phyloP scores from a whole-genome alignment of 768 basidiomycete genomes.

The Rickenella mellea region DNA sequence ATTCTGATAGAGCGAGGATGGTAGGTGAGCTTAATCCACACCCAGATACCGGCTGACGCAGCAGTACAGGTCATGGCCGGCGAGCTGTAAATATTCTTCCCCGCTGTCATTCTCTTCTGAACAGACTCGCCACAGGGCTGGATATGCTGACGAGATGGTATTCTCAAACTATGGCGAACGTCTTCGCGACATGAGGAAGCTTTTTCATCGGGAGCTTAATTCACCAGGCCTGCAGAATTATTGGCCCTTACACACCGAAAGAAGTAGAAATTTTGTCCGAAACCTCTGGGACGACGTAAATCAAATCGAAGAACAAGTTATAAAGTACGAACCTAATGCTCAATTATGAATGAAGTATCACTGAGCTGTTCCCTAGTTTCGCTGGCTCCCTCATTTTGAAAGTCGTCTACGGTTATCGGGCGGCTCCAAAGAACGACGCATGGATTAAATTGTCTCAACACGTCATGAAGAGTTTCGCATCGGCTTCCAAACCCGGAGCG shows the following conservation, averaged over 20 bases:
- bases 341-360: no score
- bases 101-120: conserved; percentile 1
- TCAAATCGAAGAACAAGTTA: no score
- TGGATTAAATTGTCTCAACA: conserved; percentile 30
- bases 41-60: no score
- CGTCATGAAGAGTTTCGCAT: conserved; percentile 14
- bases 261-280: no score
- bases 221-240: no score
- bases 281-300: no score
- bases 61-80: conserved; percentile 64
- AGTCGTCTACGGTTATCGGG: conserved; percentile 45
- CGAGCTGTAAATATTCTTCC: conserved; percentile 45
- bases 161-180: conserved; percentile 62
- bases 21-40: no score
- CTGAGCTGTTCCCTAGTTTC: conserved; percentile 5
- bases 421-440: conserved; percentile 27
- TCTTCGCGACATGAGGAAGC: conserved; percentile 52
- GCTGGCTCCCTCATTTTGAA: conserved; percentile 17
- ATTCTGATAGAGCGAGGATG: conserved; percentile 33
- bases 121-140: no score
- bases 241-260: no score
- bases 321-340: no score
- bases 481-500: conserved; percentile 19
- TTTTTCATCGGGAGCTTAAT: no score
- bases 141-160: no score